Conservation (phyloP, 2,329 filamentous ascomycete genomes). For the Orbilia quercus region DNA sequence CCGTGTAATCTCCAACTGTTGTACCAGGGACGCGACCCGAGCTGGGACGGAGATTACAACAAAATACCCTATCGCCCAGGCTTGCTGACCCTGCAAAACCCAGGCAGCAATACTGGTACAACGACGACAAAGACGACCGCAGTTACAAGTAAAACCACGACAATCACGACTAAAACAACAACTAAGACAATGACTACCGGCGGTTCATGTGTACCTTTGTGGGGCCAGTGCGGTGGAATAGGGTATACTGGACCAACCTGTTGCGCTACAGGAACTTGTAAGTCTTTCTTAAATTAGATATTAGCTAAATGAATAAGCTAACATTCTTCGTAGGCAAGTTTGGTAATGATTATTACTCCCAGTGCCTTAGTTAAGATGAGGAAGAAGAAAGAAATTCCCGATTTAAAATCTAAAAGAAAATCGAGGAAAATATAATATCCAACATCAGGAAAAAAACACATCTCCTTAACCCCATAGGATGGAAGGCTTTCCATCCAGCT, state of each 20-base stretch:
- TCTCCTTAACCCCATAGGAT: no score
- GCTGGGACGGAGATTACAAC: conserved; percentile 66
- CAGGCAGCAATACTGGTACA: conserved; percentile 25
- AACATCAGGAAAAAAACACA: no score
- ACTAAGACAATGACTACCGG: conserved; percentile 5
- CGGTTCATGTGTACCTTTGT: conserved; percentile 27
- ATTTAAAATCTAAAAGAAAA: no score
- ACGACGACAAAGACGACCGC: conserved; percentile 19
- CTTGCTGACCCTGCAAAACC: conserved; percentile 66
- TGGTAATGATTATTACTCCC: conserved; percentile 20
- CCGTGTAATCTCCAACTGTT: conserved; percentile 74
- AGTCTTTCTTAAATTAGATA: conserved; percentile 1
- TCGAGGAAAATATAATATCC: no score
- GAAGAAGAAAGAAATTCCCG: no score
- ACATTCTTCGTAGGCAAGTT: conserved; percentile 13
- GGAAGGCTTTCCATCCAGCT: no score
- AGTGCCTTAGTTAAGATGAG: no score
- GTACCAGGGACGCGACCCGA: conserved; percentile 71
- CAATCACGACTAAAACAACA: background rate
- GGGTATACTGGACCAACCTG: conserved; percentile 42
- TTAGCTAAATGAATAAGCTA: background rate
- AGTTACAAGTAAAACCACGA: conserved; percentile 1
- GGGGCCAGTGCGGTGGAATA: conserved; percentile 44
- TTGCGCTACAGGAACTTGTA: conserved; percentile 35
- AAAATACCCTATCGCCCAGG: conserved; percentile 69